These are phyloP conservation scores for Cordyceps farinosa DNA, from an alignment of 2,329 filamentous ascomycete genomes.

Conservation along the genomic window DNA sequence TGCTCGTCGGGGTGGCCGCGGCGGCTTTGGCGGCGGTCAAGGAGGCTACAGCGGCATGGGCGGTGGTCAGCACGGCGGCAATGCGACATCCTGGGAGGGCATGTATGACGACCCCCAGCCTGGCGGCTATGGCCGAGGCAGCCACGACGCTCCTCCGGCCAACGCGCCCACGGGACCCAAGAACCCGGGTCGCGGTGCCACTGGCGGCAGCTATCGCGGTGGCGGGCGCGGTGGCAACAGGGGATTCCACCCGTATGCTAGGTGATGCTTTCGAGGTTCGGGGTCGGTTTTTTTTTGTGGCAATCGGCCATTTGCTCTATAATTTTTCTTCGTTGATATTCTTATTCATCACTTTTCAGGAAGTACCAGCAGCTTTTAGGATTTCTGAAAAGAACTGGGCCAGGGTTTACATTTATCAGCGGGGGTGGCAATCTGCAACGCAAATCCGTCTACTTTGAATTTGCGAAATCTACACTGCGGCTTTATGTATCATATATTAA, in stretches of 20 bases:
- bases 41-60: constrained; percentile 27
- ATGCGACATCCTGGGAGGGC: constrained; percentile 89
- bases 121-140: constrained; percentile 39
- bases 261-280: constrained; percentile 22
- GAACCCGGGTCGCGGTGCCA: constrained; percentile 79
- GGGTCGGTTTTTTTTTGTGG: background rate
- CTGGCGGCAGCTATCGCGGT: constrained; percentile 81
- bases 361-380: background rate
- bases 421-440: constrained; percentile 1
- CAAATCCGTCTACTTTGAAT: background rate
- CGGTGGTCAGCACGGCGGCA: constrained; percentile 44
- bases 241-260: constrained; percentile 75
- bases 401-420: background rate
- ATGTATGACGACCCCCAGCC: constrained; percentile 97
- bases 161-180: constrained; percentile 88
- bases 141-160: constrained; percentile 46
- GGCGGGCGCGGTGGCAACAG: constrained; percentile 73
- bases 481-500: constrained; percentile 1
- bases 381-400: background rate
- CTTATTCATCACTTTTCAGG: background rate
- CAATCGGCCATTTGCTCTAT: background rate
- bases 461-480: background rate
- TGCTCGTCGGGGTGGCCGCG: constrained; percentile 16
- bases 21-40: constrained; percentile 15
- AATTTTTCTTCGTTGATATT: background rate